These are phyloP conservation scores for Leccinum subtestaceum DNA, from an alignment of 768 basidiomycete species.

Conservation along the genomic window DNA sequence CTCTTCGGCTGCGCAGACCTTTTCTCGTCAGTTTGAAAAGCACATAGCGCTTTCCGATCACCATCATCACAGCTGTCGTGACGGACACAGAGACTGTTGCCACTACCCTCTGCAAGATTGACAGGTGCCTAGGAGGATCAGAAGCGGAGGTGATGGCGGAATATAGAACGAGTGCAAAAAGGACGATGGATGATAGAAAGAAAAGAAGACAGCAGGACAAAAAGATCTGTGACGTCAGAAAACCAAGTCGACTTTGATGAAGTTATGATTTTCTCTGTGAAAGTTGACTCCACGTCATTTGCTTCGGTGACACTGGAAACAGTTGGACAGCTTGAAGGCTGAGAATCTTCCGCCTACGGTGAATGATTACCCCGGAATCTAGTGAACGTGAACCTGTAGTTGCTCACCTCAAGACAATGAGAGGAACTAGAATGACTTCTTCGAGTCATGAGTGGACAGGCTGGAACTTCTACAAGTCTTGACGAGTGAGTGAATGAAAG, in stretches of 20 bases:
- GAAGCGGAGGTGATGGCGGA: not conserved
- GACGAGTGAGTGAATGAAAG: not conserved
- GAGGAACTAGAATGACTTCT: not conserved
- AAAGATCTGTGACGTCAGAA: not conserved
- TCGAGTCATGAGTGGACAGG: not conserved
- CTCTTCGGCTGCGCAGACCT: not conserved
- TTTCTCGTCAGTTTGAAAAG: not conserved
- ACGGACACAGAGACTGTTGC: not conserved
- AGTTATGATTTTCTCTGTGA: not conserved
- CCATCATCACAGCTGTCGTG: not conserved
- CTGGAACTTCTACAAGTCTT: not conserved
- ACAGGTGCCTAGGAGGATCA: not conserved
- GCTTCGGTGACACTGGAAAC: not conserved
- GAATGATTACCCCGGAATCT: not conserved
- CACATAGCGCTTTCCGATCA: not conserved
- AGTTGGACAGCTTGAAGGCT: not conserved
- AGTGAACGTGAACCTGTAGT: not conserved
- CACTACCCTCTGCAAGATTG: not conserved
- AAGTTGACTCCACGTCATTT: not conserved
- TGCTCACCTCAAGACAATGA: not conserved
- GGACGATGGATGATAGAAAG: not conserved
- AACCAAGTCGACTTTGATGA: not conserved
- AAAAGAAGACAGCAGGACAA: not conserved
- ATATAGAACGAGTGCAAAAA: not conserved
- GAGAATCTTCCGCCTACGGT: not conserved